Percentiles rank a stretch among this genome's conserved stretches.
phyloP scores from a whole-genome alignment of 345 rosid genomes.

The Camelina hispida region DNA sequence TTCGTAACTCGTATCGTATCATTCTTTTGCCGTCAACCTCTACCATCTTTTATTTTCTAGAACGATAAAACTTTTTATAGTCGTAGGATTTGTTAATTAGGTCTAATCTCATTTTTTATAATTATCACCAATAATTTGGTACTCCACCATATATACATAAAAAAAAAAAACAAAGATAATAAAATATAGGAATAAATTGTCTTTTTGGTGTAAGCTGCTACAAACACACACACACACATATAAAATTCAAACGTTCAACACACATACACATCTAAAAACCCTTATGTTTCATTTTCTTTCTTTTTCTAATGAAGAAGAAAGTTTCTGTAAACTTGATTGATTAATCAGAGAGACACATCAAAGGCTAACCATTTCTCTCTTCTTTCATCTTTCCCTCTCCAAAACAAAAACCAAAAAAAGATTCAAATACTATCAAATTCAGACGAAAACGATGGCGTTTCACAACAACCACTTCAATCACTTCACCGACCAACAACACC shows the following conservation, averaged over 20 bases:
- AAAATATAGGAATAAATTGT: slow-evolving; percentile 4
- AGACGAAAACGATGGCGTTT: slow-evolving; percentile 60
- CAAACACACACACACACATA: background rate
- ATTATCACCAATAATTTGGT: background rate
- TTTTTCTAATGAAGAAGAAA: background rate
- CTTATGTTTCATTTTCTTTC: slow-evolving; percentile 9
- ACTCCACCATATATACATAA: background rate
- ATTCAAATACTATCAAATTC: background rate
- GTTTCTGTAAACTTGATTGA: slow-evolving; percentile 2
- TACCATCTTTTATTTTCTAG: slow-evolving; percentile 2
- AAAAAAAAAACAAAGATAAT: background rate
- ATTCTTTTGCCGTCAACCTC: slow-evolving; percentile 30
- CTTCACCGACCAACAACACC: slow-evolving; percentile 58
- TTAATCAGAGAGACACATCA: background rate
- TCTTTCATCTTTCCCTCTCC: slow-evolving; percentile 36
- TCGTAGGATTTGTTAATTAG: background rate
- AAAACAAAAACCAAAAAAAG: background rate
- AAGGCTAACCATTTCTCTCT: slow-evolving; percentile 15
- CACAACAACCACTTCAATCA: slow-evolving; percentile 77
- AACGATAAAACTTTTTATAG: slow-evolving; percentile 18
- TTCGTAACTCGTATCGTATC: slow-evolving; percentile 27
- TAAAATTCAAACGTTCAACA: slow-evolving; percentile 35
- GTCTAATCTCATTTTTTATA: slow-evolving; percentile 28
- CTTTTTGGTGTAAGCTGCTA: slow-evolving; percentile 4
- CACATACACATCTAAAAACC: slow-evolving; percentile 15